Evolutionary conservation across 768 basidiomycete species (phyloP), one percentile per base, ranked within the genome.

Genomic region (Panus rudis): DNA sequence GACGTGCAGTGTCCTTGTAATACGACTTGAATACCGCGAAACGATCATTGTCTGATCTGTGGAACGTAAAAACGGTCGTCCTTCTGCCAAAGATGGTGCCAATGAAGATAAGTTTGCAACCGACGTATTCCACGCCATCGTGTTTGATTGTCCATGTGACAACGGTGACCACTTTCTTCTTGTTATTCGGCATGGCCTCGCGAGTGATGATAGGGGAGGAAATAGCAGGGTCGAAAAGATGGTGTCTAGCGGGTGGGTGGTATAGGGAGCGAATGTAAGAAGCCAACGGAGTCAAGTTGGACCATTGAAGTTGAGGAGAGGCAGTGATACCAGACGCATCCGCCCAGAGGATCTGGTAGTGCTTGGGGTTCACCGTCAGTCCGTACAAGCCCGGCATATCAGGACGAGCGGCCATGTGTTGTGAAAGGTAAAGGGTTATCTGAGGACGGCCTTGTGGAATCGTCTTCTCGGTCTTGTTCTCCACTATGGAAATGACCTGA

Each of bases 341-440:
- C 25, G 40, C 26, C 40, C 40, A 41, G 40, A 41, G 13, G 10
- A 41, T 41, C 10, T 28, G 26, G 31, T 28, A 41, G n/a, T n/a
- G n/a, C n/a, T n/a, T n/a, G n/a, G n/a, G n/a, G n/a, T n/a, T n/a
- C n/a, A n/a, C n/a, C n/a, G n/a, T n/a, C n/a, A n/a, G n/a, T n/a
- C n/a, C 11, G 40, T 41, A 41, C 5, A 30, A n/a, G 6, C 40
- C 40, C 11, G 40, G 40, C n/a, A 24, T 28, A 23, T 41, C 40
- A 6, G 40, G 40, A 16, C 40, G 40, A 4, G 40, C 40, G n/a
- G n/a, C n/a, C n/a, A n/a, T n/a, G n/a, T n/a, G n/a, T n/a, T n/a
- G n/a, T n/a, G n/a, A n/a, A n/a, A n/a, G n/a, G n/a, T n/a, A n/a
- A n/a, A n/a, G n/a, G n/a, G n/a, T n/a, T n/a, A n/a, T n/a, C n/a